Percentiles rank a stretch among this genome's conserved stretches.
These are phyloP conservation scores for Linanthus parryae DNA, from an alignment of 148 eudicot genomes.

Conservation along the genomic window DNA sequence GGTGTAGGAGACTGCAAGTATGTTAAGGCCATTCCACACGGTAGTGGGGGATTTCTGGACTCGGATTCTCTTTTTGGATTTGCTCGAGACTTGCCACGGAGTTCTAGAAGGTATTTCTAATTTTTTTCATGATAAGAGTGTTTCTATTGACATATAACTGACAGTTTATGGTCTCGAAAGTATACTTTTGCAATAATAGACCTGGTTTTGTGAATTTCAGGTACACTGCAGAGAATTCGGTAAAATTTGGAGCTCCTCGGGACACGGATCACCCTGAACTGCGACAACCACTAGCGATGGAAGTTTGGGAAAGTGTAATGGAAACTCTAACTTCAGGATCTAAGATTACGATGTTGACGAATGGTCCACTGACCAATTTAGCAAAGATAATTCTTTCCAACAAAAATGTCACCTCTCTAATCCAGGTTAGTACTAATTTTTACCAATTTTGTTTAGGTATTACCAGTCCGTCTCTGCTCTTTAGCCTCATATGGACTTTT, in stretches of 20 bases:
- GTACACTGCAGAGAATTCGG: slow-evolving; percentile 67
- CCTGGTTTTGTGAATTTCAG: no score
- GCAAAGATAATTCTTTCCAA: slow-evolving; percentile 56
- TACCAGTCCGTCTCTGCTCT: no score
- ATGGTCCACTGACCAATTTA: slow-evolving; percentile 76
- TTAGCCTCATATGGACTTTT: no score
- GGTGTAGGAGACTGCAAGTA: slow-evolving; percentile 78
- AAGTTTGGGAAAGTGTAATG: slow-evolving; percentile 60
- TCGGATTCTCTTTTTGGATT: slow-evolving; percentile 85
- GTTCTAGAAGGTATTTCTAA: slow-evolving; percentile 95
- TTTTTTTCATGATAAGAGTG: no score
- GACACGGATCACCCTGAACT: slow-evolving; percentile 60
- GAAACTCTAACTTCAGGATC: slow-evolving; percentile 30
- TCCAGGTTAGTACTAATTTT: slow-evolving; percentile 72
- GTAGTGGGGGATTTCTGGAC: slow-evolving; percentile 83
- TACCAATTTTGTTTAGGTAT: no score
- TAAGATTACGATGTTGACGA: slow-evolving; percentile 54
- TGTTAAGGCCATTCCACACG: slow-evolving; percentile 67
- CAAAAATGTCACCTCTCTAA: slow-evolving; percentile 33
- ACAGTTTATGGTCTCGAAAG: not conserved
- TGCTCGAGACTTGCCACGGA: slow-evolving; percentile 67
- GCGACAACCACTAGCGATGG: slow-evolving; percentile 65
- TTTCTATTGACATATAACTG: no score
- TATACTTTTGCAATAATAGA: no score
- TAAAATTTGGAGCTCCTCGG: slow-evolving; percentile 65